Conservation (phyloP, 2,329 filamentous ascomycete species). For the Huntiella omanensis region DNA sequence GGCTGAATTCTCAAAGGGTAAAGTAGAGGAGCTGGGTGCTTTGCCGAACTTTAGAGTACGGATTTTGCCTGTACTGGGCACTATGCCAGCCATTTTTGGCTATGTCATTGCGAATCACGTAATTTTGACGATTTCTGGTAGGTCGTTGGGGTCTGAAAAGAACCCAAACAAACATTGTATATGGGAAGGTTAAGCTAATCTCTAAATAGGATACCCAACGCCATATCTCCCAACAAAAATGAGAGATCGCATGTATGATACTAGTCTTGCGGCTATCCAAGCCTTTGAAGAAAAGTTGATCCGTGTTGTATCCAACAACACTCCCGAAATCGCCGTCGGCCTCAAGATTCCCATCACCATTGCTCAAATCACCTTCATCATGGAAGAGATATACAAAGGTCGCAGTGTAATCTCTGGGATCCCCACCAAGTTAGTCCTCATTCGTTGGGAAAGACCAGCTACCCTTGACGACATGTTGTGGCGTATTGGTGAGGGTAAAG, state of each 20-base stretch:
- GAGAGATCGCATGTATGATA: slow-evolving; percentile 82
- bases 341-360: slow-evolving; percentile 61
- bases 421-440: slow-evolving; percentile 58
- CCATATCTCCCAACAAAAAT: slow-evolving; percentile 68
- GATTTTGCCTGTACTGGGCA: slow-evolving; percentile 88
- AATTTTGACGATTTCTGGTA: slow-evolving; percentile 52
- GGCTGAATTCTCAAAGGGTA: slow-evolving; percentile 71
- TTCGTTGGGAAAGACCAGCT: slow-evolving; percentile 55
- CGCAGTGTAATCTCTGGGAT: slow-evolving; percentile 70
- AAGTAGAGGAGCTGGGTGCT: slow-evolving; percentile 70
- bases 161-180: neutral
- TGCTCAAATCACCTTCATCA: slow-evolving; percentile 68
- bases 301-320: slow-evolving; percentile 18
- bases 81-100: slow-evolving; percentile 94
- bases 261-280: slow-evolving; percentile 57
- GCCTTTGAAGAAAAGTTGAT: slow-evolving; percentile 61
- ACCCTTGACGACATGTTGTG: slow-evolving; percentile 32
- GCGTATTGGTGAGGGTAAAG: slow-evolving; percentile 41
- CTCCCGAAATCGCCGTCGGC: slow-evolving; percentile 37
- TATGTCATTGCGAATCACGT: slow-evolving; percentile 84
- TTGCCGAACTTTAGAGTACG: slow-evolving; percentile 83
- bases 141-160: neutral
- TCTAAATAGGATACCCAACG: slow-evolving; percentile 51
- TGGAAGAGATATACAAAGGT: slow-evolving; percentile 76
- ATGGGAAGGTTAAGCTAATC: neutral